Conservation (phyloP, 2,329 filamentous ascomycete species). For the Fusarium liriodendri region DNA sequence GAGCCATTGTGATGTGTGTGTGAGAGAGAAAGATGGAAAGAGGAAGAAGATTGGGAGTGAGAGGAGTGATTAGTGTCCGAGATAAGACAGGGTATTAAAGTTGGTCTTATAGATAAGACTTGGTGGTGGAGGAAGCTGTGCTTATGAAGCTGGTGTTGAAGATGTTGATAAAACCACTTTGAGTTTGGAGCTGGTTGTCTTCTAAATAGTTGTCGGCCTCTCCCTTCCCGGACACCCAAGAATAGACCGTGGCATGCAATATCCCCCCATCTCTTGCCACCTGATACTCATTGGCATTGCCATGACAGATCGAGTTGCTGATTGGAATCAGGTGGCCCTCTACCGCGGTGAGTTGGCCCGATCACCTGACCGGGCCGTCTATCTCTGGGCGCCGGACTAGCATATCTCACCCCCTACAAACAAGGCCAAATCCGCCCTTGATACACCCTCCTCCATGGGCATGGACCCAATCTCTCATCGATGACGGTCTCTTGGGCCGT, state of each 20-base stretch:
- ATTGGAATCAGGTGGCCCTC: constrained; percentile 33
- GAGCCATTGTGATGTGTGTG: constrained; percentile 36
- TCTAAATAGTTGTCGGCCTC: constrained; percentile 35
- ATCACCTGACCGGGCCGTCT: constrained; percentile 33
- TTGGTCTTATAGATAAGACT: constrained; percentile 29
- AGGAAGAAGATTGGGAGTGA: background rate
- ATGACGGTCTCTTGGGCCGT: constrained; percentile 21
- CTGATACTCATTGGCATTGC: constrained; percentile 27
- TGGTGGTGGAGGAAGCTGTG: constrained; percentile 2
- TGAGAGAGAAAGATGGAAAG: constrained; percentile 6
- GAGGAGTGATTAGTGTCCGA: constrained; percentile 5
- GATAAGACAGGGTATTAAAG: constrained; percentile 4
- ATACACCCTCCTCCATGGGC: constrained; percentile 21
- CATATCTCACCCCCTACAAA: constrained; percentile 26
- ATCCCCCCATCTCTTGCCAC: constrained; percentile 32
- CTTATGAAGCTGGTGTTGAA: constrained; percentile 14
- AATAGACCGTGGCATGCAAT: constrained; percentile 27
- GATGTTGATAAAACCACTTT: constrained; percentile 24
- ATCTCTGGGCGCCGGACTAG: constrained; percentile 31
- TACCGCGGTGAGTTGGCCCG: constrained; percentile 20
- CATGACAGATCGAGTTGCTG: constrained; percentile 33
- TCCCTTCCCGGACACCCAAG: constrained; percentile 24
- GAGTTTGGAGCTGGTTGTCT: constrained; percentile 33
- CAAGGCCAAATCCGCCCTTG: constrained; percentile 33
- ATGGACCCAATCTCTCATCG: constrained; percentile 11